Percentiles rank a stretch among this genome's conserved stretches.
phyloP scores from a whole-genome alignment of 768 basidiomycete species.

The Boletus pseudopeckii region DNA sequence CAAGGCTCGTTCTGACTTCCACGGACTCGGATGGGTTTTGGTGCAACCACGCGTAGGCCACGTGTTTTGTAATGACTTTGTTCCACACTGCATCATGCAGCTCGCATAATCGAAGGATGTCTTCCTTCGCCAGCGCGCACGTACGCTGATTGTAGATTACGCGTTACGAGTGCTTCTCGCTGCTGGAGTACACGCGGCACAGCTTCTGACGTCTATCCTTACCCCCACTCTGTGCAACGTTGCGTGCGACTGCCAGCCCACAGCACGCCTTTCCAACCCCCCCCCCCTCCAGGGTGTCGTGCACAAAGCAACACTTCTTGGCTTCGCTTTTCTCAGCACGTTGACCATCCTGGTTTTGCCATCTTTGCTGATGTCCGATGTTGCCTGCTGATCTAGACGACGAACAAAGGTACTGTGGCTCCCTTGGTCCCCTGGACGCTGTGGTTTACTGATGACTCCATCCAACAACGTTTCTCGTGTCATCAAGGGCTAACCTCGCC shows the following conservation, averaged over 20 bases:
- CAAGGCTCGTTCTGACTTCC: slow-evolving; percentile 13
- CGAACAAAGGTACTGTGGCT: slow-evolving; percentile 24
- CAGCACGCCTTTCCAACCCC: background rate
- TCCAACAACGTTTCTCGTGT: background rate
- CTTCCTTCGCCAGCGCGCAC: slow-evolving; percentile 10
- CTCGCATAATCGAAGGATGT: slow-evolving; percentile 10
- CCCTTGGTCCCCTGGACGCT: background rate
- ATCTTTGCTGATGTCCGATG: slow-evolving; percentile 24
- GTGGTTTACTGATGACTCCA: background rate
- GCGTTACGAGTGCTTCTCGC: slow-evolving; percentile 10
- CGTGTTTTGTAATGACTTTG: slow-evolving; percentile 23
- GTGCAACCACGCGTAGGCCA: slow-evolving; percentile 22
- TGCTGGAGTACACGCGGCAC: slow-evolving; percentile 30
- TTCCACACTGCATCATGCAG: slow-evolving; percentile 1
- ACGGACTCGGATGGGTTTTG: slow-evolving; percentile 9
- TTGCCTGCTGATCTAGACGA: slow-evolving; percentile 27
- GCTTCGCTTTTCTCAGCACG: background rate
- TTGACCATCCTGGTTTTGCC: slow-evolving; percentile 1
- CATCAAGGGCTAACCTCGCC: slow-evolving; percentile 22
- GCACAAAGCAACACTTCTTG: background rate
- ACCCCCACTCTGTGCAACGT: slow-evolving; percentile 2
- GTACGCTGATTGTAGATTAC: slow-evolving; percentile 19
- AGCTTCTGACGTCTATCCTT: slow-evolving; percentile 6
- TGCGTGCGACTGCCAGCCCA: background rate
- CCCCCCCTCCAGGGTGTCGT: slow-evolving; percentile 6